Evolutionary conservation across 768 basidiomycete species (phyloP).

Genomic region (Rubroboletus satanas): DNA sequence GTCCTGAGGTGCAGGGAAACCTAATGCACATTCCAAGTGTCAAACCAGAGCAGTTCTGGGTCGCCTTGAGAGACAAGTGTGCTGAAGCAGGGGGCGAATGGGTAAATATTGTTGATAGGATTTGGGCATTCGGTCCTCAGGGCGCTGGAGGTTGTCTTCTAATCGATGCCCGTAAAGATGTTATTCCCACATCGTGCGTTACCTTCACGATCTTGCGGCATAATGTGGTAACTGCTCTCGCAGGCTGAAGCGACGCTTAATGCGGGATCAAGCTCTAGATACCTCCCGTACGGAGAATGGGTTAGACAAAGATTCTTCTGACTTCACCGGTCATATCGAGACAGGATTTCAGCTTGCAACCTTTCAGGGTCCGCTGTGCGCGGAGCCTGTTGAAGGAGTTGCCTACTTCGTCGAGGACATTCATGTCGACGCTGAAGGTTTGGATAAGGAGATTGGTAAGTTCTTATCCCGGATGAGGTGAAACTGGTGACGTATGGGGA

Average conservation of each 20-base stretch:
- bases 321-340: slow-evolving; percentile 83
- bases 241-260: slow-evolving; percentile 53
- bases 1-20: slow-evolving; percentile 51
- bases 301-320: slow-evolving; percentile 33
- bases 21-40: slow-evolving; percentile 61
- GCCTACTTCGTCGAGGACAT: slow-evolving; percentile 85
- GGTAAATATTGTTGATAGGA: slow-evolving; percentile 60
- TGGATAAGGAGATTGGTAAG: slow-evolving; percentile 67
- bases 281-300: slow-evolving; percentile 33
- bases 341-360: slow-evolving; percentile 94
- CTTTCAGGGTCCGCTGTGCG: slow-evolving; percentile 92
- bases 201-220: slow-evolving; percentile 6
- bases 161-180: slow-evolving; percentile 62
- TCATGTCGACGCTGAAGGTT: slow-evolving; percentile 51
- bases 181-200: slow-evolving; percentile 53
- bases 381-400: slow-evolving; percentile 91
- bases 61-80: slow-evolving; percentile 57
- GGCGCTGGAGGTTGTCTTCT: slow-evolving; percentile 82
- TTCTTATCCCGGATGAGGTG: slow-evolving; percentile 8
- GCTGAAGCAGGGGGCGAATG: slow-evolving; percentile 73
- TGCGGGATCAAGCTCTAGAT: slow-evolving; percentile 33
- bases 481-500: slow-evolving; percentile 10
- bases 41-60: slow-evolving; percentile 79
- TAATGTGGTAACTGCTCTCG: slow-evolving; percentile 5
- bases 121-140: slow-evolving; percentile 94